phyloP scores from a whole-genome alignment of 306 rosid genomes.

The Rosa multiflora region DNA sequence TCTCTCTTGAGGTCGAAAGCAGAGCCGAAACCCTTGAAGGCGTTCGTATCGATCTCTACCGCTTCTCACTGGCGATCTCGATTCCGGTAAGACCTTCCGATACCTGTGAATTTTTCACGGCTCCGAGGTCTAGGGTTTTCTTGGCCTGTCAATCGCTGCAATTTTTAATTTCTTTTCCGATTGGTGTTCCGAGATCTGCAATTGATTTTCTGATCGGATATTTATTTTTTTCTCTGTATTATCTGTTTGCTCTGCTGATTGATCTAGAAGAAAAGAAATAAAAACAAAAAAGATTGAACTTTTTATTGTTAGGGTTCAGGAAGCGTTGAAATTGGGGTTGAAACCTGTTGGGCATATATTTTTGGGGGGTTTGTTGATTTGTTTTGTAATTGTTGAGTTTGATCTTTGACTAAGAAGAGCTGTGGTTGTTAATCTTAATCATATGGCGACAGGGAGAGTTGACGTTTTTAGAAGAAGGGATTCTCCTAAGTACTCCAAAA shows the following conservation, averaged over 20 bases:
- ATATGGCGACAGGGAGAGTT: constrained; percentile 74
- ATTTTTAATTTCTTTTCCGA: not conserved
- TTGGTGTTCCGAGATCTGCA: constrained; percentile 5
- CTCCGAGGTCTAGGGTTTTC: constrained; percentile 50
- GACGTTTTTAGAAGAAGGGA: constrained; percentile 53
- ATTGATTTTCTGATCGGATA: constrained; percentile 7
- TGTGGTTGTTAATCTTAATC: constrained; percentile 51
- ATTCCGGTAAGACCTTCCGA: constrained; percentile 70
- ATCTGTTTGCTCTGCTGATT: constrained; percentile 8
- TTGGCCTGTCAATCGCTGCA: constrained; percentile 8
- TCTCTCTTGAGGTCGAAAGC: not conserved
- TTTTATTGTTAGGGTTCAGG: not conserved
- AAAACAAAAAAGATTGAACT: constrained; percentile 4
- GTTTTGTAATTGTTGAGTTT: constrained; percentile 30
- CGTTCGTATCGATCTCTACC: not conserved
- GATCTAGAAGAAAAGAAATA: constrained; percentile 2
- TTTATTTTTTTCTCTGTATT: not conserved
- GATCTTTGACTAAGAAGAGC: constrained; percentile 48
- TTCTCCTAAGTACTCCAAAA: constrained; percentile 30
- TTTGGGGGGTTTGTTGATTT: constrained; percentile 13
- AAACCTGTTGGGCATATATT: constrained; percentile 6
- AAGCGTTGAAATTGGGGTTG: constrained; percentile 14
- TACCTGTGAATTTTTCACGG: constrained; percentile 50
- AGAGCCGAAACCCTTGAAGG: not conserved
- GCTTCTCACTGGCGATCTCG: not conserved